phyloP scores from a whole-genome alignment of 2,329 filamentous ascomycete species.

The Aspergillus melleus region DNA sequence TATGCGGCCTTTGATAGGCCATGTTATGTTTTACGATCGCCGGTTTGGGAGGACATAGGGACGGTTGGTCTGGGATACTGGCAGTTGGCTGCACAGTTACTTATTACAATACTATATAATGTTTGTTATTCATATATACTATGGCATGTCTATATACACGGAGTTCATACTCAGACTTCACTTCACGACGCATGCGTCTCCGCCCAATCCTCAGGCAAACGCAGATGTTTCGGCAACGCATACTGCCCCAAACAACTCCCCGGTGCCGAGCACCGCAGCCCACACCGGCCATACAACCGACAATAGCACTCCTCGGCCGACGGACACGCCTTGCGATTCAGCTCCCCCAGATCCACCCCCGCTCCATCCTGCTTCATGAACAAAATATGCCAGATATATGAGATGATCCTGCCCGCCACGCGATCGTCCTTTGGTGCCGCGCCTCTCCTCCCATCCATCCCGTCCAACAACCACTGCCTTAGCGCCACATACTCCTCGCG shows the following conservation, averaged over 20 bases:
- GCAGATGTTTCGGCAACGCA: constrained; percentile 36
- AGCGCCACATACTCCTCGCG: constrained; percentile 54
- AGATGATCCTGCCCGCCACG: constrained; percentile 48
- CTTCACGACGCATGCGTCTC: constrained; percentile 25
- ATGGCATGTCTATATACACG: neutral
- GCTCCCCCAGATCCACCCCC: constrained; percentile 33
- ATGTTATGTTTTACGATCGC: neutral
- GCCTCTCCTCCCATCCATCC: constrained; percentile 19
- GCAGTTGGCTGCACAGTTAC: neutral
- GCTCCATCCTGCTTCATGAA: constrained; percentile 35
- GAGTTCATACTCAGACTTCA: constrained; percentile 4
- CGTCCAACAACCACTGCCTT: constrained; percentile 55
- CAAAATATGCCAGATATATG: constrained; percentile 53
- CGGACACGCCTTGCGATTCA: constrained; percentile 42
- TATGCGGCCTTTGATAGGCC: neutral
- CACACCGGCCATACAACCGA: constrained; percentile 44
- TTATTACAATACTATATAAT: neutral
- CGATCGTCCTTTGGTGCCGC: constrained; percentile 45
- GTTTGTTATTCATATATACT: neutral
- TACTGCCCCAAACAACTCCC: constrained; percentile 44
- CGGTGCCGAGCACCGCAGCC: constrained; percentile 31
- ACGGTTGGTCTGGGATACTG: neutral
- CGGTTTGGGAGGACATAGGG: neutral
- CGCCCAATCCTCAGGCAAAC: constrained; percentile 38
- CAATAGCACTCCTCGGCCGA: constrained; percentile 46